Evolutionary conservation across 2,329 filamentous ascomycete genomes (phyloP), one percentile per base, ranked within the genome.

Genomic region (Coniochaeta prunicola): DNA sequence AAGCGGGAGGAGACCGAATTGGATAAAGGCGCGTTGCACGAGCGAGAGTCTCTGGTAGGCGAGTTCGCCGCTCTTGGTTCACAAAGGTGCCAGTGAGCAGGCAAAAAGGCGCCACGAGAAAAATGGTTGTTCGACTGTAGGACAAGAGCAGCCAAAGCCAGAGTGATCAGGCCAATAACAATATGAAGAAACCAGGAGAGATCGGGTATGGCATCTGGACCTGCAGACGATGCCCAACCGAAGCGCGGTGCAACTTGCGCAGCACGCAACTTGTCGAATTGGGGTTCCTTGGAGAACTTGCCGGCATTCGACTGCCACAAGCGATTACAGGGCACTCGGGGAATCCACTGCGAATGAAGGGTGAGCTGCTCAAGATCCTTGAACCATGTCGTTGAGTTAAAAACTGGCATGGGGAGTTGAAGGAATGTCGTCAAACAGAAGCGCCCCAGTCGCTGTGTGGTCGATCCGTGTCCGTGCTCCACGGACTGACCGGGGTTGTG

Each of bases 361-460:
- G n/a, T 50, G 45, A 6, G 13, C 13, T 28, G 13, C 26, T 74
- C 74, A 74, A 73, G 74, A 73, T 71, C 68, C 67, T 71, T 66
- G 68, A 66, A 50, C 45, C 45, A 50, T 50, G 45, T 50, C 45
- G 45, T 50, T 50, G 45, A 50, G 2, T 50, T 50, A 50, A 63
- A 59, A 62, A 61, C 53, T 59, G 60, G 60, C 59, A 61, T n/a
- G 61, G 64, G 59, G 58, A 61, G 57, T 28, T 28, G 59, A 67
- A 68, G 64, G 68, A 64, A 70, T 71, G 69, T 71, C 70, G 71
- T 73, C 70, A 70, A 72, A 59, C 60, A 56, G 57, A 59, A 58
- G 60, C n/a, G n/a, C 56, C 57, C 58, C 58, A 55, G 58, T n/a
- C 55, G 36, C 55, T 54, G 58, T 36, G 53, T 34, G 30, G 63